These are phyloP conservation scores for Aspergillus sp. DNA, from an alignment of 2,329 filamentous ascomycete species.

Conservation along the genomic window DNA sequence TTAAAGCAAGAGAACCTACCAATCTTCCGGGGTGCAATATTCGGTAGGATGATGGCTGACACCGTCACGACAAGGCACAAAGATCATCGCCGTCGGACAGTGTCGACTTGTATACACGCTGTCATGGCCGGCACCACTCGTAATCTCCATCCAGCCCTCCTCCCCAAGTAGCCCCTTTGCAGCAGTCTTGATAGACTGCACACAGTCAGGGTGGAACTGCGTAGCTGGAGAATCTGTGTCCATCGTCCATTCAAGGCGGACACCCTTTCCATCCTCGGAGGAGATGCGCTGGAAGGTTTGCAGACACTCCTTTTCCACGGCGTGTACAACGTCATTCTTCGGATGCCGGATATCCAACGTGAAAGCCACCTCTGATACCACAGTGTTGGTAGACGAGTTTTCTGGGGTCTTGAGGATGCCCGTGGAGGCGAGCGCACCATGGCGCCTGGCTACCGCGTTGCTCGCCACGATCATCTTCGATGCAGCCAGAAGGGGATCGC, in stretches of 20 bases:
- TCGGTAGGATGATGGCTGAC: constrained; percentile 61
- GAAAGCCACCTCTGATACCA: constrained; percentile 63
- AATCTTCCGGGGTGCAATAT: constrained; percentile 52
- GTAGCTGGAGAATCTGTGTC: constrained; percentile 60
- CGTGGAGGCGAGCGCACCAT: constrained; percentile 62
- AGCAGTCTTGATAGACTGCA: constrained; percentile 58
- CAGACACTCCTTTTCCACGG: constrained; percentile 55
- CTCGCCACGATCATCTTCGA: constrained; percentile 64
- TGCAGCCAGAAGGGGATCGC: constrained; percentile 64
- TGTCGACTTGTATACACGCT: constrained; percentile 56
- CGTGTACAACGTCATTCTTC: constrained; percentile 53
- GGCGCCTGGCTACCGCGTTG: constrained; percentile 58
- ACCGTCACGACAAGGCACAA: constrained; percentile 58
- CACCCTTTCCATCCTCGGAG: constrained; percentile 51
- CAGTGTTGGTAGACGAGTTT: constrained; percentile 64
- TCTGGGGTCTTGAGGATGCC: constrained; percentile 64
- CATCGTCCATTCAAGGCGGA: constrained; percentile 54
- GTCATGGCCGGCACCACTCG: constrained; percentile 60
- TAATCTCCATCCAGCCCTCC: constrained; percentile 48
- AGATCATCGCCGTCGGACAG: constrained; percentile 63
- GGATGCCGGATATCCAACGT: constrained; percentile 64
- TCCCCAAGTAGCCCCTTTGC: constrained; percentile 56
- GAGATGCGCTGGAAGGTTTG: constrained; percentile 58
- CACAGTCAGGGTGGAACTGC: constrained; percentile 62
- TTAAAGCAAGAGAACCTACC: constrained; percentile 20